Evolutionary conservation across 768 basidiomycete species (phyloP), one percentile per base, ranked within the genome.

Genomic region (Inosperma sp.): DNA sequence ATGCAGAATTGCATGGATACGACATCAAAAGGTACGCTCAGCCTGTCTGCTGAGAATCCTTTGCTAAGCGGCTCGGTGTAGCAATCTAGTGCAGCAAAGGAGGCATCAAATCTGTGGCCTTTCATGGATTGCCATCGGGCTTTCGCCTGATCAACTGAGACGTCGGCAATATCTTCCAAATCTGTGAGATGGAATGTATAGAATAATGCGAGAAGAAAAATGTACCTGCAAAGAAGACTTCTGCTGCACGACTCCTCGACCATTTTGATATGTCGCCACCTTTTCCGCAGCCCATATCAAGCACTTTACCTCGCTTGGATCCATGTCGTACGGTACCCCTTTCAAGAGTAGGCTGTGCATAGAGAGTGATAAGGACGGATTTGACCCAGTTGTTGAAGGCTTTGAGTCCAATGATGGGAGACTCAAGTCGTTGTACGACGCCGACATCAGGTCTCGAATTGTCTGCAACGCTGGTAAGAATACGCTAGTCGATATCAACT

Each of bases 381-480:
- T 99, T 99, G 59, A 98, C 87, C 96, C 96, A 99, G 72, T 99
- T 99, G 72, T 99, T 99, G 72, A 98, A 99, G 64, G 80, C 87
- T 68, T 96, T 97, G 48, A 99, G 80, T 30, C 96, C 96, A 48
- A 96, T 92, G 59, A 98, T 99, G 35, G 93, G 92, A 5, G 94
- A 97, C 14, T 87, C 82, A 56, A 79, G 78, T 26, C 96, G 88
- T 60, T 88, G 83, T 8, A 82, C 75, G 25, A 91, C 81, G 50
- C 92, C 93, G 8, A 95, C 87, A 52, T 99, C 93, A 5, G 93
- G 93, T 9, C 96, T 82, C 12, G 82, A 78, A 66, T 99, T 98
- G 69, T 99, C 95, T 96, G 49, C 12, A 56, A 37, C n/a, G 27
- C 33, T 34, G 33, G 19, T 37, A 37, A 52, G 22, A 36, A 29